Percentiles rank a stretch among this genome's conserved stretches.
phyloP scores from a whole-genome alignment of 805 yeast species.

The Blastobotrys parvus region DNA sequence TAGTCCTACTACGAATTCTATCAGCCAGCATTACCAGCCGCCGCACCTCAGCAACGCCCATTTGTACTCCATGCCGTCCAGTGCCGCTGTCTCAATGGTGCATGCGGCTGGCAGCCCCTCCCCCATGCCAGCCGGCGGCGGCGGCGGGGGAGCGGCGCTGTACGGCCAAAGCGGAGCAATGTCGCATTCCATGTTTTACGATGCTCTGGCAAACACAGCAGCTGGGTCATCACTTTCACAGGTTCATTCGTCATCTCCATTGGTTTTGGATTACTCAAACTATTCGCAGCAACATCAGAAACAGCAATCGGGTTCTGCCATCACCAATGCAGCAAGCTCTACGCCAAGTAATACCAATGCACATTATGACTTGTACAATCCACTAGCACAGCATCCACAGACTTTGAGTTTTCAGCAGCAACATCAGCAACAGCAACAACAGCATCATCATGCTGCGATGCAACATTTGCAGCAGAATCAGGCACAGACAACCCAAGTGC shows the following conservation, averaged over 20 bases:
- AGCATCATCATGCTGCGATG: neutral
- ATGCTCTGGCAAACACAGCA: neutral
- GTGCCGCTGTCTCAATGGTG: neutral
- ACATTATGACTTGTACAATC: neutral
- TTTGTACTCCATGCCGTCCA: neutral
- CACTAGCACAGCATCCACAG: neutral
- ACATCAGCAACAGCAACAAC: neutral
- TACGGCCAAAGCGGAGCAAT: neutral
- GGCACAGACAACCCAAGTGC: neutral
- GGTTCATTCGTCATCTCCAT: neutral
- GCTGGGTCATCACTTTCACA: neutral
- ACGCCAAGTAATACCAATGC: neutral
- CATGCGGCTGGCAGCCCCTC: constrained; percentile 1
- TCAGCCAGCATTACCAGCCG: neutral
- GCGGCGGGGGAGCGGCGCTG: too few relatives aligned
- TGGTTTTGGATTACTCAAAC: neutral
- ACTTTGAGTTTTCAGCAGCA: neutral
- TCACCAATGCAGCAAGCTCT: too few relatives aligned
- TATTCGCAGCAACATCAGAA: neutral
- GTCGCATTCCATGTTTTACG: neutral
- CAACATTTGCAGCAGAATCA: neutral
- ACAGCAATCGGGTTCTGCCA: too few relatives aligned
- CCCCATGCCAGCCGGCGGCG: too few relatives aligned
- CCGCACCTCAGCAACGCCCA: neutral
- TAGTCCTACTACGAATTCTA: neutral